Base-by-base conservation (phyloP, 2,329 filamentous ascomycete species). In the Blastomyces gilchristii region DNA sequence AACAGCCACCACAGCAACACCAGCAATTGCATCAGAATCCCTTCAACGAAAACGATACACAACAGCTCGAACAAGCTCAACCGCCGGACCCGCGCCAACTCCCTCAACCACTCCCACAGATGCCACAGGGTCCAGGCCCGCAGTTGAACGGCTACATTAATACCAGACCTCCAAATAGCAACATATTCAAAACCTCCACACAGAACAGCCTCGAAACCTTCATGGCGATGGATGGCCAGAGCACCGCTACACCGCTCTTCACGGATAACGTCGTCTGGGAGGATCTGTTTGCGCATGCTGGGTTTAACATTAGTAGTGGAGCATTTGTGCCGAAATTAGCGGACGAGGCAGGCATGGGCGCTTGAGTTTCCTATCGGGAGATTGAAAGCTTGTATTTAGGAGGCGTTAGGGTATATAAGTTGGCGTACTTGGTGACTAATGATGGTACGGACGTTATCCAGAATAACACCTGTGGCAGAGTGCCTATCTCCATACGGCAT, bases 231-330 rank as follows among this genome's bases (percentile, higher is more conserved):
- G 61, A 63, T 41, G 34, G 54, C 12, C 34, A 34, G 22, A 60
- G 43, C 41, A 61, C 62, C 47, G 28, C 66, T 2, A 64, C 66
- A 58, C 65, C 60, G 11, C 62, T 64, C 2, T 67, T 68, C 50
- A 64, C 65, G 14, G 63, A 67, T 52, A 66, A 65, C 31, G 58
- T 54, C 39, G 63, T 64, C 14, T 69, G 67, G 67, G 66, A 67
- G 22, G 60, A 64, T 60, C 56, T 69, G 31, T 69, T 69, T 63
- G 67, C 67, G 2, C 63, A 67, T 60, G 67, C 67, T 18, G 67
- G 67, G n/a, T 68, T 69, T 60, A 69, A 67, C 47, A 68, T 69
- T n/a, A 65, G 47, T 50, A 66, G 60, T 37, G 67, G 67, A 22
- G 64, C 66, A 16, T 69, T 69, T 58, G 45, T 69, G 53, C 63